Base-by-base conservation (phyloP, 306 rosid genomes). In the Prunus padus region DNA sequence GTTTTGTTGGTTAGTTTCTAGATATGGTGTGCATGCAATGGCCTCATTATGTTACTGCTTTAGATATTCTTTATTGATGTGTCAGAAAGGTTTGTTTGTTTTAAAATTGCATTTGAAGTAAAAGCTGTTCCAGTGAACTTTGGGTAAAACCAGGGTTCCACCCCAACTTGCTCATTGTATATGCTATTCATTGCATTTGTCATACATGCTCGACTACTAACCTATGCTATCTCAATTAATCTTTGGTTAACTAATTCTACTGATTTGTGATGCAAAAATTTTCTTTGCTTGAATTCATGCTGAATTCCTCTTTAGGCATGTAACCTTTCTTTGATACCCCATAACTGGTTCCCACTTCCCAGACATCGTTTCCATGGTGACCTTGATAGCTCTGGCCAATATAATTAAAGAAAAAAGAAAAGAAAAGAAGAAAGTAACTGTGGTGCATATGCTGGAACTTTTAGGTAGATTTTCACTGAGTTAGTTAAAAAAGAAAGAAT, bases 51-150 rank as follows among this genome's bases (percentile, higher is more conserved):
- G 25, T 46, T 76, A 67, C 54, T 69, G 6, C n/a, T 62, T 7
- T 40, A 26, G 13, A 56, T 46, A 57, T 46, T 57, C 42, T 49
- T 56, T 71, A 9, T 72, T 57, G 20, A 71, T 47, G 46, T 18
- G 3, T 47, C 4, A 30, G 7, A 30, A 54, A 57, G 23, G 42
- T 37, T 57, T 13, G 69, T 8, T 49, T 33, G 2, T 22, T 20
- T 68, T 44, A n/a, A 25, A 8, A 60, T 33, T 60, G 5, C 30
- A 49, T 8, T 72, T 49, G 44, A 68, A 31, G 75, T 5, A 77
- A 68, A 70, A 61, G 73, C 22, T 28, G 7, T 73, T 81, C 64
- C 37, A 22, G 71, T 78, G 49, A 66, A 74, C 46, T 18, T 62
- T 60, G 13, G 37, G 55, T 4, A 59, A 13, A 25, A 40, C 46